Percentiles rank a stretch among this genome's conserved stretches.
Conservation (phyloP, 495 filamentous ascomycete genomes). For the Penicillium bovifimosum region DNA sequence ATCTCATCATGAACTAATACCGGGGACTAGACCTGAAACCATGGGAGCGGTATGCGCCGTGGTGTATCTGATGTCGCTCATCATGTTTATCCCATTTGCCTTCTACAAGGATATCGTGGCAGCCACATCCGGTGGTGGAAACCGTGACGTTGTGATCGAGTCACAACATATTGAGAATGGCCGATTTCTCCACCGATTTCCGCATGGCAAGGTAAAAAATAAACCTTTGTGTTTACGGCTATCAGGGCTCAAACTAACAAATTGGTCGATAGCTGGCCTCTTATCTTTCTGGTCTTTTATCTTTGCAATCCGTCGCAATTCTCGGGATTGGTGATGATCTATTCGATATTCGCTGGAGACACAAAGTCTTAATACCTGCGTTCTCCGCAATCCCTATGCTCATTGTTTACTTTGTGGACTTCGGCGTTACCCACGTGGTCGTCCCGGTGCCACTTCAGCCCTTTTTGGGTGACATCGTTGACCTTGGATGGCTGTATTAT, state of each 20-base stretch:
- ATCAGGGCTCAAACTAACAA: not conserved
- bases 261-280: conserved; percentile 65
- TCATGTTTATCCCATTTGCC: conserved; percentile 89
- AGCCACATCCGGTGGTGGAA: conserved; percentile 91
- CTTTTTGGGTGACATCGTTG: conserved; percentile 74
- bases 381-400: conserved; percentile 92
- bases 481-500: conserved; percentile 91
- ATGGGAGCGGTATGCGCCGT: conserved; percentile 97
- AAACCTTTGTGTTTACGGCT: not conserved
- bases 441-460: conserved; percentile 76
- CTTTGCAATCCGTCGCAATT: conserved; percentile 80
- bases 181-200: conserved; percentile 81
- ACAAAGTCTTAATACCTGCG: conserved; percentile 95
- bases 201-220: conserved; percentile 75
- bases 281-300: conserved; percentile 89
- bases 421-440: conserved; percentile 91
- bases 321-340: conserved; percentile 94
- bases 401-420: conserved; percentile 96
- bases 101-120: conserved; percentile 98
- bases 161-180: conserved; percentile 64
- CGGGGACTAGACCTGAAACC: conserved; percentile 66
- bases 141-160: conserved; percentile 73
- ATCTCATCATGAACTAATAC: conserved; percentile 15
- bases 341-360: conserved; percentile 97
- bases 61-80: conserved; percentile 81